Base-by-base conservation (phyloP, 2,329 filamentous ascomycete species). In the Botryotinia globosa region DNA sequence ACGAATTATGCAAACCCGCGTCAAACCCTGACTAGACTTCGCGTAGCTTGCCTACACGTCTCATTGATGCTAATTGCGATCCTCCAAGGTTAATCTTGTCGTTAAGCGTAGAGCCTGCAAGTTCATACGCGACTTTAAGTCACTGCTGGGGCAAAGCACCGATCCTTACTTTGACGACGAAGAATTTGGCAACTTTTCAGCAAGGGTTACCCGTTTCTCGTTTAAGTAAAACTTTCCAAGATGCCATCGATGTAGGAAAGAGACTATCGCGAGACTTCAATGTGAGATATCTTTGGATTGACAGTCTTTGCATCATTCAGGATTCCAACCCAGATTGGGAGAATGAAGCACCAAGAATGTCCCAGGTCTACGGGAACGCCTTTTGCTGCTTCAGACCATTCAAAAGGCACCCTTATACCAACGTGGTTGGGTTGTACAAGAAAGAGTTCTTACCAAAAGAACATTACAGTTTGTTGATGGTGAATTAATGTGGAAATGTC, bases 271-370 rank as follows among this genome's bases (percentile, higher is more conserved):
- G 25, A 12, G 51, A 67, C 25, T 18, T 73, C 4, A 39, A 64
- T n/a, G 42, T 71, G 20, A 34, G 32, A 45, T 73, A 73, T 39
- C 29, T 73, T 8, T 73, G 72, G 72, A 68, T 73, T 37, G 72
- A 73, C 20, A 65, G 58, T 42, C 61, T 73, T 4, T 73, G 72
- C 48, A 73, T 73, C 10, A 73, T 73, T 5, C 72, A 73, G 51
- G 65, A 72, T 39, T 64, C 56, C 7, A 37, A 48, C 42, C 32
- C 63, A 2, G 73, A 74, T 65, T 74, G 73, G 73, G 45, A 44
- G 20, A 59, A 37, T 59, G 58, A 59, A 34, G 58, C 58, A 34
- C 58, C 58, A 25, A 32, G 25, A 59, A 59, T 59, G 58, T 20
- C 58, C 32, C 58, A 59, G 2, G 34, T 59, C 20, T 59, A 37